Percentiles rank a stretch among this genome's conserved stretches.
phyloP scores from a whole-genome alignment of 192 early-diverging fungal species.

The Pilaira anomala region DNA sequence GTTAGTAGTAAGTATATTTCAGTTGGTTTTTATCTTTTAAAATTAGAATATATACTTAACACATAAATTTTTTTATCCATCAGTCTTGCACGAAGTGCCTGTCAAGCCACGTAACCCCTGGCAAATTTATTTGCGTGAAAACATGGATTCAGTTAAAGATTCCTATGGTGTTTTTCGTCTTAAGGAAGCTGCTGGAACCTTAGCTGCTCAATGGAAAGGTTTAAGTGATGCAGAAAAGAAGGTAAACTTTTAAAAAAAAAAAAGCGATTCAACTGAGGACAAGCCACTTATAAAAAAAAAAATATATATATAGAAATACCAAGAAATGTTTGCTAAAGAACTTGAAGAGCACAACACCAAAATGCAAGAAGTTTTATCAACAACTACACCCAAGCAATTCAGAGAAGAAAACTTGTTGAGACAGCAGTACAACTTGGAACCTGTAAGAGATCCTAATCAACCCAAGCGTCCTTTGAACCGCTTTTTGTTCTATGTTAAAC shows the following conservation, averaged over 20 bases:
- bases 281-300: neutral
- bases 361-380: conserved; percentile 7
- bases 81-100: conserved; percentile 28
- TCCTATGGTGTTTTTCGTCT: no score
- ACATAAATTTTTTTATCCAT: neutral
- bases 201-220: conserved; percentile 16
- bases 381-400: conserved; percentile 29
- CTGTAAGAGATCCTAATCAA: conserved; percentile 29
- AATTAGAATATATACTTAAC: neutral
- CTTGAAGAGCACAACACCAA: neutral
- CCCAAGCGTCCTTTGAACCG: conserved; percentile 29
- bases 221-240: conserved; percentile 23
- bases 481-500: conserved; percentile 25
- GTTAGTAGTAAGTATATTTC: conserved; percentile 21
- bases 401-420: conserved; percentile 28
- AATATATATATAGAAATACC: neutral
- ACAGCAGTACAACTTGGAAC: conserved; percentile 18
- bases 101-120: conserved; percentile 28
- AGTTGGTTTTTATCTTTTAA: neutral
- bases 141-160: no score
- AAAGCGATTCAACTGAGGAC: no score
- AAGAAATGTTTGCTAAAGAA: conserved; percentile 6
- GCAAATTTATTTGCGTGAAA: conserved; percentile 30
- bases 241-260: conserved; percentile 3
- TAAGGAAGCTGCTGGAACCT: neutral